These are phyloP conservation scores for Tulasnella calospora DNA, from an alignment of 768 basidiomycete species.

Conservation along the genomic window DNA sequence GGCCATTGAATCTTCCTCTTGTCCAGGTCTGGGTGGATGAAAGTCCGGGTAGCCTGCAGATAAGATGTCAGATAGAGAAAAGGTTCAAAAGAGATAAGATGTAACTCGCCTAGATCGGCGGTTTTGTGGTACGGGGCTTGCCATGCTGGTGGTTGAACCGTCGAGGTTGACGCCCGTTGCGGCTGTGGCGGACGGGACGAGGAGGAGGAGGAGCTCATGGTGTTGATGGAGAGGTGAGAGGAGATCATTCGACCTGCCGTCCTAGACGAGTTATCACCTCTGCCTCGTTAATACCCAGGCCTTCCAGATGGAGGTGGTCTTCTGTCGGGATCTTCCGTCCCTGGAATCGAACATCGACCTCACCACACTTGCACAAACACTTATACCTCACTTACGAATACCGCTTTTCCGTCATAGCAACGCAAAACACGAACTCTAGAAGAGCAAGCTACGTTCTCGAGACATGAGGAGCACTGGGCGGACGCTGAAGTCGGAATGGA, in stretches of 20 bases:
- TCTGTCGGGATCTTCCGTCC: background rate
- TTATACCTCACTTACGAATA: background rate
- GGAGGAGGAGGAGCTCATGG: slow-evolving; percentile 20
- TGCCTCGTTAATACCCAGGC: slow-evolving; percentile 6
- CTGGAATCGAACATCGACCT: background rate
- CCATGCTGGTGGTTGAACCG: slow-evolving; percentile 57
- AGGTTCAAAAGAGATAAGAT: background rate
- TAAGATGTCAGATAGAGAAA: background rate
- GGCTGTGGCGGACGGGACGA: slow-evolving; percentile 10
- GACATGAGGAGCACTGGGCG: too few species aligned
- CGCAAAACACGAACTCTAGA: too few species aligned
- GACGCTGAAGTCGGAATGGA: too few species aligned
- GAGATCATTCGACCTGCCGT: slow-evolving; percentile 20
- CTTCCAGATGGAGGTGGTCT: slow-evolving; percentile 2
- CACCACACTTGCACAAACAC: background rate
- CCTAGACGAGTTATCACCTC: background rate
- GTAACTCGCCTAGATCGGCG: slow-evolving; percentile 61
- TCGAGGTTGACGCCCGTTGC: slow-evolving; percentile 15
- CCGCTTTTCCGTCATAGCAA: too few species aligned
- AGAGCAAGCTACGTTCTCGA: too few species aligned
- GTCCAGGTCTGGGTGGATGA: slow-evolving; percentile 65
- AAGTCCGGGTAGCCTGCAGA: slow-evolving; percentile 66
- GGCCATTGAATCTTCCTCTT: slow-evolving; percentile 70
- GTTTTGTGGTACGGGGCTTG: slow-evolving; percentile 59
- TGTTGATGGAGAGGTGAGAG: slow-evolving; percentile 22